A percentile compares a stretch with the other conserved stretches of the same genome.
Conservation (phyloP, 306 rosid species). For the Benincasa hispida region DNA sequence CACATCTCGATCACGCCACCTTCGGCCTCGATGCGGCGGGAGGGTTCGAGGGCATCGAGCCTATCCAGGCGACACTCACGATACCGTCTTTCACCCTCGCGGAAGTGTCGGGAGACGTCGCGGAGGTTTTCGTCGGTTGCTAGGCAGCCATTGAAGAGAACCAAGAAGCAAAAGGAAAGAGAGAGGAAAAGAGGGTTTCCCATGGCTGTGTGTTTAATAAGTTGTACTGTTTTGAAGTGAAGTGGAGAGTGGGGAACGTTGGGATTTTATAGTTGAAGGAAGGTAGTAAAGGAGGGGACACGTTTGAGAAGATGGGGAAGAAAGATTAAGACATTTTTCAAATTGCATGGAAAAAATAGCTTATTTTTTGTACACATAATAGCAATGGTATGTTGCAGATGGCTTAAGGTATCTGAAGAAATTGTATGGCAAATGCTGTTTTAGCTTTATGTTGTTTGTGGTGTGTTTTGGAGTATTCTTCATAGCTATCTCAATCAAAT, state of each 20-base stretch:
- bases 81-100: constrained; percentile 13
- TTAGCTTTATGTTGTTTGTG: neutral
- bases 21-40: constrained; percentile 16
- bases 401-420: neutral
- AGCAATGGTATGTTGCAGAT: neutral
- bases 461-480: neutral
- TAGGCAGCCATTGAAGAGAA: constrained; percentile 26
- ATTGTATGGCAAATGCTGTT: neutral
- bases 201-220: constrained; percentile 13
- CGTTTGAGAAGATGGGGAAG: neutral
- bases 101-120: neutral
- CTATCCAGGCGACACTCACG: constrained; percentile 20
- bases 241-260: neutral
- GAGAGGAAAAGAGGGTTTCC: constrained; percentile 27
- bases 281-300: neutral
- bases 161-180: constrained; percentile 24
- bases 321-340: neutral
- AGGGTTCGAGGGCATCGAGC: constrained; percentile 28
- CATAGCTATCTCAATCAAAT: neutral
- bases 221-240: neutral
- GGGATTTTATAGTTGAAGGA: neutral
- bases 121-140: neutral
- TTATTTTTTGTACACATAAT: neutral
- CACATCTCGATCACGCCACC: constrained; percentile 28
- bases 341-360: neutral